Evolutionary conservation across 2,329 filamentous ascomycete species (phyloP), one percentile per base, ranked within the genome.

Genomic region (Aspergillus bombycis): DNA sequence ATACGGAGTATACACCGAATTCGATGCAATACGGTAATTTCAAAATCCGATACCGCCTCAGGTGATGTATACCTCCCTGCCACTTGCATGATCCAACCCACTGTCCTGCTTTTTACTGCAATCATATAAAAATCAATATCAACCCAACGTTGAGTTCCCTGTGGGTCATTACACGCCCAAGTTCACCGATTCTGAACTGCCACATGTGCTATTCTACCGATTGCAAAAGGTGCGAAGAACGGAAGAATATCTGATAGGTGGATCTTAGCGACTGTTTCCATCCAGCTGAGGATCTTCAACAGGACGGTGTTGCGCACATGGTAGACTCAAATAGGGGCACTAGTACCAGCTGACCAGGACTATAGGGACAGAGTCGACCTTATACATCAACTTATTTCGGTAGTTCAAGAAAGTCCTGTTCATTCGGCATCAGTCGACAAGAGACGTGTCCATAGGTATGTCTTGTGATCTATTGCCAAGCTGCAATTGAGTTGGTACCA

Each of bases 401-500:
- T 23, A 28, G 11, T n/a, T 38, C 41, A 48, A 34, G 43, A 26
- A 38, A 53, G 34, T 41, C 53, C 16, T 7, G 10, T 30, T 34
- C 52, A 23, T 36, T 21, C 41, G 30, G 28, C 41, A 32, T 56
- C 41, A 36, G 14, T 53, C 14, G 21, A 52, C 23, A 45, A 48
- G 19, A 54, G 46, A 54, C 58, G 46, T 52, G 36, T 60, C 58
- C 34, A 14, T 38, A 4, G 23, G 12, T 23, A 53, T 56, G 58
- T 63, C 62, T 62, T 65, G 62, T 65, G 62, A 62, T 62, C 60
- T 19, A 36, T 16, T 55, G 62, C 62, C 62, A 65, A 65, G 62
- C 48, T 60, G 50, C 56, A 62, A 65, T 62, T 57, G 56, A 62
- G 60, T 65, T 63, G 34, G 16, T 12, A 52, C 41, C 12, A 41